Evolutionary conservation across 2,329 filamentous ascomycete species (phyloP).

Genomic region (Leptosphaerulina australis): DNA sequence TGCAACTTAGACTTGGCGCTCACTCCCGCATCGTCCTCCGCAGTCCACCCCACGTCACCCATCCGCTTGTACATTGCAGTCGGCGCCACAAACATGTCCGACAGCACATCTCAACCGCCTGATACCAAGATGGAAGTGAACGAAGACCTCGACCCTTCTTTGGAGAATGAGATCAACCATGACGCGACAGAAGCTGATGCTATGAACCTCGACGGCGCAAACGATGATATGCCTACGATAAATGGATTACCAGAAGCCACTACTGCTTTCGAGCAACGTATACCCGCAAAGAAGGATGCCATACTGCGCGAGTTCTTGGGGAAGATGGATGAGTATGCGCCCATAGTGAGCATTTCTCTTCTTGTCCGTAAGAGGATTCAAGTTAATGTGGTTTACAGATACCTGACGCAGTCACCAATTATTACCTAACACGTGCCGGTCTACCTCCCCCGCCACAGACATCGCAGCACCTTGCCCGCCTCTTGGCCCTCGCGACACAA

Average conservation of each 20-base stretch:
- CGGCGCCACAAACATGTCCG: slow-evolving; percentile 38
- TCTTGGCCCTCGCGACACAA: slow-evolving; percentile 95
- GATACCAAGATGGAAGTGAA: slow-evolving; percentile 41
- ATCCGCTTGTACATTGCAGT: slow-evolving; percentile 6
- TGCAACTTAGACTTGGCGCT: slow-evolving; percentile 3
- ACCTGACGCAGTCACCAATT: slow-evolving; percentile 94
- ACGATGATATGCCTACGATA: slow-evolving; percentile 41
- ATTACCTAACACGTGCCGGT: slow-evolving; percentile 95
- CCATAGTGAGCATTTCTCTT: slow-evolving; percentile 70
- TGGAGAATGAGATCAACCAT: slow-evolving; percentile 52
- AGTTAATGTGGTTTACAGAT: slow-evolving; percentile 65
- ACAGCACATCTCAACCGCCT: slow-evolving; percentile 36
- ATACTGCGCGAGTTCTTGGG: slow-evolving; percentile 89
- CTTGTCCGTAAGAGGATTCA: not conserved
- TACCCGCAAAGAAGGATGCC: slow-evolving; percentile 86
- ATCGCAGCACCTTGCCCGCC: slow-evolving; percentile 85
- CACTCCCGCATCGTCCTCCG: slow-evolving; percentile 25
- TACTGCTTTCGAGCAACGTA: slow-evolving; percentile 63
- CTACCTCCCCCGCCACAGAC: slow-evolving; percentile 91
- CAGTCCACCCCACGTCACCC: slow-evolving; percentile 20
- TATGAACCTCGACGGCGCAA: slow-evolving; percentile 52
- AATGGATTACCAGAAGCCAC: slow-evolving; percentile 53
- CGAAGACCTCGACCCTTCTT: slow-evolving; percentile 49
- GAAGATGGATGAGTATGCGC: slow-evolving; percentile 98
- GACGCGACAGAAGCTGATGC: slow-evolving; percentile 46